Percentiles rank a stretch among this genome's conserved stretches.
phyloP scores from a whole-genome alignment of 1,139 yeast genomes.

The Meyerozyma athensensis region DNA sequence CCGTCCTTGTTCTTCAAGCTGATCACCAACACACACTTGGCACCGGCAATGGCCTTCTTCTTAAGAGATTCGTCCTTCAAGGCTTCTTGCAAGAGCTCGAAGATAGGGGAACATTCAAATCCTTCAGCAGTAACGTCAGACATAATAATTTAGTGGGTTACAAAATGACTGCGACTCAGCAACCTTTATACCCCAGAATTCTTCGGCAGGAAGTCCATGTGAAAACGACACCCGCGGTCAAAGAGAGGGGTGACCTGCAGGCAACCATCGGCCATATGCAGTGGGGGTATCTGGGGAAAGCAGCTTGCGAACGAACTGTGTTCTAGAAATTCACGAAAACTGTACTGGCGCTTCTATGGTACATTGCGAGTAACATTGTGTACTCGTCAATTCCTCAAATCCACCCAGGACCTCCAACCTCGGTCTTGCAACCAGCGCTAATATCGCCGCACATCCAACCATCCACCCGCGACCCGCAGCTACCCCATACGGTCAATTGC shows the following conservation, averaged over 20 bases:
- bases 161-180: not conserved
- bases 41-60: conserved; percentile 42
- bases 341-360: too few species aligned
- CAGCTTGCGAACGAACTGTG: too few species aligned
- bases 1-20: conserved; percentile 68
- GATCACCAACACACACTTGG: conserved; percentile 64
- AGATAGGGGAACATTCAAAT: conserved; percentile 45
- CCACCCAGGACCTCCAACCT: too few species aligned
- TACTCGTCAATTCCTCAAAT: too few species aligned
- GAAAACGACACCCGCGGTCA: conserved; percentile 2
- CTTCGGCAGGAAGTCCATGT: conserved; percentile 1
- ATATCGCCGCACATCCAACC: not conserved
- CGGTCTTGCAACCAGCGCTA: too few species aligned
- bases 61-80: conserved; percentile 36
- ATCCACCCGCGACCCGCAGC: conserved; percentile 1
- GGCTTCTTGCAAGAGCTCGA: conserved; percentile 38
- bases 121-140: conserved; percentile 42
- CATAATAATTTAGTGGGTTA: conserved; percentile 17
- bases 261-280: not conserved
- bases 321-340: too few species aligned
- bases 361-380: too few species aligned
- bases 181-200: conserved; percentile 3
- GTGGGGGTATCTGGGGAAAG: too few species aligned
- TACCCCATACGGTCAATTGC: not conserved
- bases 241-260: conserved; percentile 4